Conservation (phyloP, 139 green algal species). For the Micractinium conductrix region DNA sequence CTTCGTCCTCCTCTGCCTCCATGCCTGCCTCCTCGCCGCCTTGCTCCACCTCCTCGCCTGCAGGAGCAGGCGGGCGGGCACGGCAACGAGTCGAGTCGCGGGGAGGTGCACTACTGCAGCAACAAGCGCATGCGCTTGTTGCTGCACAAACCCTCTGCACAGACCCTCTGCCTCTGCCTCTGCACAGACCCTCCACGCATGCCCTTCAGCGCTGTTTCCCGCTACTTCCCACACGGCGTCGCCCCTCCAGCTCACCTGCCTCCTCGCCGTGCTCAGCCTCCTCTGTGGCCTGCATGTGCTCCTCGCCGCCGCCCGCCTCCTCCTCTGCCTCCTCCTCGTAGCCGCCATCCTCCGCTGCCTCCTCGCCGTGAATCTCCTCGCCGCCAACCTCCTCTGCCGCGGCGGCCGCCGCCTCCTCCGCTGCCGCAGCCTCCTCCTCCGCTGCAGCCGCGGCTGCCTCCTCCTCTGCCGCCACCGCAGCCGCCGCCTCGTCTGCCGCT, state of each 20-base stretch:
- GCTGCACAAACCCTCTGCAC: too few relatives aligned
- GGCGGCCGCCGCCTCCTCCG: neutral
- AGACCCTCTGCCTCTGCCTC: too few relatives aligned
- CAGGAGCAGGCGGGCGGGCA: neutral
- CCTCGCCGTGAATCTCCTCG: neutral
- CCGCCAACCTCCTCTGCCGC: neutral
- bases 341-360: neutral
- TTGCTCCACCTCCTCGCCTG: slow-evolving; percentile 36
- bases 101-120: too few relatives aligned
- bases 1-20: slow-evolving; percentile 20
- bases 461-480: neutral
- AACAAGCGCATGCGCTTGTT: too few relatives aligned
- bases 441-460: neutral
- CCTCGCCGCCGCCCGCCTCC: neutral
- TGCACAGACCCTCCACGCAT: too few relatives aligned
- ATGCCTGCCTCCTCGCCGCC: slow-evolving; percentile 3
- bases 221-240: too few relatives aligned
- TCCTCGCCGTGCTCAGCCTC: slow-evolving; percentile 25
- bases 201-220: too few relatives aligned
- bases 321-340: neutral
- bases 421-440: neutral
- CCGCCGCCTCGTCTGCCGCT: neutral
- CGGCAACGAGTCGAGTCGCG: too few relatives aligned
- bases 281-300: slow-evolving; percentile 21
- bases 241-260: neutral